Percentiles rank a stretch among this genome's conserved stretches.
phyloP scores from a whole-genome alignment of 768 basidiomycete species.

The Scleroderma bovista region DNA sequence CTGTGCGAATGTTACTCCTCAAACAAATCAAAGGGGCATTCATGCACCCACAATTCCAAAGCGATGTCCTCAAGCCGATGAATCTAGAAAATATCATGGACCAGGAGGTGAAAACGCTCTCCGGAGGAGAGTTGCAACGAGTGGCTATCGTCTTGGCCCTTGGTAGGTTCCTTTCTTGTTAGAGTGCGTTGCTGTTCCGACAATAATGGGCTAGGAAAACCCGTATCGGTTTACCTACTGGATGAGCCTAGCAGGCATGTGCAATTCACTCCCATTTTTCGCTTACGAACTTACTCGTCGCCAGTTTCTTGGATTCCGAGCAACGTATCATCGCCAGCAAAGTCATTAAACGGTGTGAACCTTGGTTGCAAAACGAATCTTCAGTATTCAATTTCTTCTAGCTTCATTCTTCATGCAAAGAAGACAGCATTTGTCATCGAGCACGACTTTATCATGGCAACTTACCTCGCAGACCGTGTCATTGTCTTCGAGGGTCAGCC shows the following conservation, averaged over 20 bases:
- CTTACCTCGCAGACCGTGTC: slow-evolving; percentile 96
- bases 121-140: slow-evolving; percentile 96
- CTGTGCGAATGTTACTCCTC: slow-evolving; percentile 90
- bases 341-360: slow-evolving; percentile 85
- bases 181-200: slow-evolving; percentile 3
- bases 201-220: slow-evolving; percentile 50
- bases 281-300: background rate
- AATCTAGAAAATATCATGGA: slow-evolving; percentile 91
- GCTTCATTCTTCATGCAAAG: slow-evolving; percentile 93
- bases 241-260: slow-evolving; percentile 85
- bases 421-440: slow-evolving; percentile 99
- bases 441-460: slow-evolving; percentile 99
- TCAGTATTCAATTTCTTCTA: slow-evolving; percentile 19
- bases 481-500: slow-evolving; percentile 90
- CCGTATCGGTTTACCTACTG: slow-evolving; percentile 82
- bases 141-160: slow-evolving; percentile 94
- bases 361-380: background rate
- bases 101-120: slow-evolving; percentile 96
- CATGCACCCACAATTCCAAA: slow-evolving; percentile 99
- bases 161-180: slow-evolving; percentile 38
- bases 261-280: background rate
- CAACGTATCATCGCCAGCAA: slow-evolving; percentile 98
- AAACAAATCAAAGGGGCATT: slow-evolving; percentile 94
- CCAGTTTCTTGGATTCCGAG: slow-evolving; percentile 93
- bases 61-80: slow-evolving; percentile 98